Evolutionary conservation across 129 eudicot species (phyloP).

Genomic region (Arctium lappa): DNA sequence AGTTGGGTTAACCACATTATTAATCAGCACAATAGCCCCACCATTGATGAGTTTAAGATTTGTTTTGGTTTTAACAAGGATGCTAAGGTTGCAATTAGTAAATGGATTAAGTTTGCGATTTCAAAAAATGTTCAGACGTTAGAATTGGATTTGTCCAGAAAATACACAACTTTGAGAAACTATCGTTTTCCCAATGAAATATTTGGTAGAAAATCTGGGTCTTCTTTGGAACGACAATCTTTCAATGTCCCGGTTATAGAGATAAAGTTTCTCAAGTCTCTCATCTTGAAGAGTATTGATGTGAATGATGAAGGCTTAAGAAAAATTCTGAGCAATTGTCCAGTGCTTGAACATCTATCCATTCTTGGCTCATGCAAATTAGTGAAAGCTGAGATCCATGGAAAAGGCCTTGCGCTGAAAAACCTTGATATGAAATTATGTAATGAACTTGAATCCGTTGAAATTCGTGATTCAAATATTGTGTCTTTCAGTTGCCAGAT

Average conservation of each 20-base stretch:
- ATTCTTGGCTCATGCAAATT: constrained; percentile 23
- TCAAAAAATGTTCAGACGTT: constrained; percentile 27
- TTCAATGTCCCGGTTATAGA: not conserved
- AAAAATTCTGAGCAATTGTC: constrained; percentile 18
- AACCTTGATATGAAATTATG: constrained; percentile 25
- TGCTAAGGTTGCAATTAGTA: constrained; percentile 12
- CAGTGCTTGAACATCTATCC: constrained; percentile 17
- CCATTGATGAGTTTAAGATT: constrained; percentile 24
- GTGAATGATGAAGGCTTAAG: constrained; percentile 31
- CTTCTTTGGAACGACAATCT: not conserved
- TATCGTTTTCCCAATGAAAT: constrained; percentile 22
- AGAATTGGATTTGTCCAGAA: constrained; percentile 39
- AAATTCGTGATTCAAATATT: constrained; percentile 24
- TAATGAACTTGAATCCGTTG: constrained; percentile 9
- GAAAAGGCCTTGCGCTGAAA: constrained; percentile 25
- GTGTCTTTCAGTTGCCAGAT: constrained; percentile 24
- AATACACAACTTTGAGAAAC: constrained; percentile 20
- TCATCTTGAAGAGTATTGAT: constrained; percentile 31
- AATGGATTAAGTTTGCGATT: constrained; percentile 42
- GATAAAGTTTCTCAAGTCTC: constrained; percentile 24
- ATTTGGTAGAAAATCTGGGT: constrained; percentile 1
- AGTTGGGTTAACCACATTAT: constrained; percentile 37
- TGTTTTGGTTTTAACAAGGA: constrained; percentile 25
- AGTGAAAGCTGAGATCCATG: constrained; percentile 18
- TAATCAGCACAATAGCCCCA: constrained; percentile 13